Evolutionary conservation across 768 basidiomycete species (phyloP).

Genomic region (Lentinula lateritia): DNA sequence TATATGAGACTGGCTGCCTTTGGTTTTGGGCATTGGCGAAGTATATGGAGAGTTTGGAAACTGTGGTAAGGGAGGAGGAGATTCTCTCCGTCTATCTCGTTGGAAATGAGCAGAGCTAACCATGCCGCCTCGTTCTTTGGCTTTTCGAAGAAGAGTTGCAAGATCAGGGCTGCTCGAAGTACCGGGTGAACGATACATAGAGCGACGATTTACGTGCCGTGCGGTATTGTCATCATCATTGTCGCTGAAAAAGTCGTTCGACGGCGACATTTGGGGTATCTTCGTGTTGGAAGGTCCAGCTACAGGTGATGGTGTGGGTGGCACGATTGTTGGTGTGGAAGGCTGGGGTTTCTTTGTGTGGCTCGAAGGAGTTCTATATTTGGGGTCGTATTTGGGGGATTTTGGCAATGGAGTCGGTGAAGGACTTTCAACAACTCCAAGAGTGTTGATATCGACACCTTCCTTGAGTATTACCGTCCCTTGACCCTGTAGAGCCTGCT

Average conservation of each 20-base stretch:
- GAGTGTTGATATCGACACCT: conserved; percentile 60
- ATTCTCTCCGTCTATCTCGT: conserved; percentile 28
- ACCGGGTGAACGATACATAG: conserved; percentile 83
- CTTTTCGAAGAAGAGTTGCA: conserved; percentile 80
- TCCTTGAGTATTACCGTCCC: conserved; percentile 69
- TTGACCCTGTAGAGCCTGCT: conserved; percentile 62
- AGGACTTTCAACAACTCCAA: conserved; percentile 48
- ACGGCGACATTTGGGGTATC: conserved; percentile 47
- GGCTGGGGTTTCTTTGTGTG: conserved; percentile 39
- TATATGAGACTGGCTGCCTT: conserved; percentile 17
- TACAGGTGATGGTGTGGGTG: conserved; percentile 60
- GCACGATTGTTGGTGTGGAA: conserved; percentile 56
- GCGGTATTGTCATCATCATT: conserved; percentile 60
- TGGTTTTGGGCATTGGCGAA: conserved; percentile 31
- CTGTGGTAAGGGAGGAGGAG: conserved; percentile 41
- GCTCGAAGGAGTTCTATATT: neutral
- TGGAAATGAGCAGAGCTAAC: conserved; percentile 18
- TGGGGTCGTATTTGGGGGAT: conserved; percentile 18
- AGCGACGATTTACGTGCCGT: conserved; percentile 70
- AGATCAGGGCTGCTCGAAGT: conserved; percentile 91
- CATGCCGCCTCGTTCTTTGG: conserved; percentile 60
- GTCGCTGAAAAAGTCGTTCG: conserved; percentile 58
- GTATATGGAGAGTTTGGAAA: conserved; percentile 20
- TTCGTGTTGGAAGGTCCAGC: conserved; percentile 25
- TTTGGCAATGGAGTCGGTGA: conserved; percentile 34